phyloP scores from a whole-genome alignment of 2,329 filamentous ascomycete genomes.

The Phyllosticta capitalensis region DNA sequence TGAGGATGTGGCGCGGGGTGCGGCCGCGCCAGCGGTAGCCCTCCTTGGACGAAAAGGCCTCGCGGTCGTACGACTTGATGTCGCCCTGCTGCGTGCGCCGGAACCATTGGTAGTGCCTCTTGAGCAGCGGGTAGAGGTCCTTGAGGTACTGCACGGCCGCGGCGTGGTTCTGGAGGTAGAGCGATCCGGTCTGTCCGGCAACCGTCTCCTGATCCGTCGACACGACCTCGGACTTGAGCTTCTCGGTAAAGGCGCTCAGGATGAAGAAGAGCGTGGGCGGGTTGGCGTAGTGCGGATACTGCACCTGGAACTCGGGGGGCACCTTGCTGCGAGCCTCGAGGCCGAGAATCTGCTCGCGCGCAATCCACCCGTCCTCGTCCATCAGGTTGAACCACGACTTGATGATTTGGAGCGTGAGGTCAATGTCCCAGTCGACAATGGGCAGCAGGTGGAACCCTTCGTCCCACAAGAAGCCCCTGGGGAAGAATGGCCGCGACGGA shows the following conservation, averaged over 20 bases:
- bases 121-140: slow-evolving; percentile 74
- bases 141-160: slow-evolving; percentile 62
- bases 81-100: slow-evolving; percentile 84
- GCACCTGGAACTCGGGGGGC: slow-evolving; percentile 81
- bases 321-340: slow-evolving; percentile 90
- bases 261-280: slow-evolving; percentile 90
- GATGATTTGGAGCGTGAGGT: slow-evolving; percentile 77
- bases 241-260: slow-evolving; percentile 74
- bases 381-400: slow-evolving; percentile 94
- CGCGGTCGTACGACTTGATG: slow-evolving; percentile 81
- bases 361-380: slow-evolving; percentile 97
- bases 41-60: slow-evolving; percentile 81
- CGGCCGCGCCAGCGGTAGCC: slow-evolving; percentile 93
- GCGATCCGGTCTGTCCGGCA: slow-evolving; percentile 47
- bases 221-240: slow-evolving; percentile 46
- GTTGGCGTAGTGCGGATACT: slow-evolving; percentile 96
- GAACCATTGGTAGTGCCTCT: slow-evolving; percentile 91
- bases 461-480: slow-evolving; percentile 93
- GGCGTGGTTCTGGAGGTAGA: slow-evolving; percentile 58
- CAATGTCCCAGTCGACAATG: slow-evolving; percentile 87
- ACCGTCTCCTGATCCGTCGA: slow-evolving; percentile 23
- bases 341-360: slow-evolving; percentile 88
- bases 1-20: slow-evolving; percentile 76
- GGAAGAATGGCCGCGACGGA: slow-evolving; percentile 91
- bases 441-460: slow-evolving; percentile 93